Evolutionary conservation across 257 asterid genomes (phyloP), one percentile per base, ranked within the genome.

Genomic region (Asclepias syriaca): DNA sequence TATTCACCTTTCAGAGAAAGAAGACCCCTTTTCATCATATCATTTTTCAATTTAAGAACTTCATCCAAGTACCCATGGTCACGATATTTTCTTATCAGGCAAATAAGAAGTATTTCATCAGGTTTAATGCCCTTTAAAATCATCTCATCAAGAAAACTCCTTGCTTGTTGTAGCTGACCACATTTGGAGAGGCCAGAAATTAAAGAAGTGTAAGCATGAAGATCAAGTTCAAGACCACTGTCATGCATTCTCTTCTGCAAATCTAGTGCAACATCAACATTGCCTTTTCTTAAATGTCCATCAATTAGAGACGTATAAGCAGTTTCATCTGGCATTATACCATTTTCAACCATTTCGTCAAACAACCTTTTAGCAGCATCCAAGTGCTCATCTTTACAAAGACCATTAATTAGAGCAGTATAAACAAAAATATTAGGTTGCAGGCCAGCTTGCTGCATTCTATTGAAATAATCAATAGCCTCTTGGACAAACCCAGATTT

Each of bases 321-420:
- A 75, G 81, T 77, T 80, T 70, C 84, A 84, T 93, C 97, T 34
- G 95, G 97, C 74, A 77, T 29, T 72, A 88, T 80, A 40, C 91
- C 96, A 75, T 81, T 83, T 50, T 73, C 88, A 51, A 81, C 70
- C 96, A 92, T 90, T 84, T 88, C 87, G 60, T 76, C 71, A 78
- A 90, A 90, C 69, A 92, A 73, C 79, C 83, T 85, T 71, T 54
- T 79, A 37, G 97, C 97, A 77, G 81, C 88, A 68, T 85, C 88
- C 55, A 90, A 49, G 32, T 78, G 76, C 39, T 79, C 78, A 66
- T 79, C 84, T 81, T 83, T 87, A 74, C 96, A 90, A 56, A 90
- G 88, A 48, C 98, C 96, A 29, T 89, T 81, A 69, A 93, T 82
- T 60, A 90, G 78, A 74, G 97, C 85, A 55, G 98, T 86, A 81